Evolutionary conservation across 2,329 filamentous ascomycete genomes (phyloP).

Genomic region (Ophiostoma himal-ulmi): DNA sequence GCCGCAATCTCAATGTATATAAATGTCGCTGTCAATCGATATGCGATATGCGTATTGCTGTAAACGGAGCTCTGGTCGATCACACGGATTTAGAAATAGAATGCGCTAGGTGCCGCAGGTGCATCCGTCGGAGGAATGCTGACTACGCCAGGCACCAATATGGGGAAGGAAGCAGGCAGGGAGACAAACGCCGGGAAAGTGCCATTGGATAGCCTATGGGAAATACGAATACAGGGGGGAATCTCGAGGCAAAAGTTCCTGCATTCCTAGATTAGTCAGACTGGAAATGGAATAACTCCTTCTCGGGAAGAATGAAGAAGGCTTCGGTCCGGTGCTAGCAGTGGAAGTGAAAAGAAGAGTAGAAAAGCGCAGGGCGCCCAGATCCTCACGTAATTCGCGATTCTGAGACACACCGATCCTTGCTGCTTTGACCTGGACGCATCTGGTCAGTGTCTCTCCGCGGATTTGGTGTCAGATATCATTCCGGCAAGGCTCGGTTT

Average conservation of each 20-base stretch:
- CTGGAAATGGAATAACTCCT: background rate
- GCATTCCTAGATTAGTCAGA: slow-evolving; percentile 2
- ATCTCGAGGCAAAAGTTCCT: background rate
- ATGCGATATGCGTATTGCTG: background rate
- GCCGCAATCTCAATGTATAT: too few relatives aligned
- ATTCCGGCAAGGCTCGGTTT: background rate
- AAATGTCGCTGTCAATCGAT: background rate
- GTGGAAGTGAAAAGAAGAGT: background rate
- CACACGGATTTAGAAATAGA: background rate
- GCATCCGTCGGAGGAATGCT: background rate
- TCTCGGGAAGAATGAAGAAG: background rate
- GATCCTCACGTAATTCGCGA: background rate
- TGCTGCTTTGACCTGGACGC: background rate
- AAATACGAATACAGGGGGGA: too few relatives aligned
- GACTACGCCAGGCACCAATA: background rate
- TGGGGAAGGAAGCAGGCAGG: background rate
- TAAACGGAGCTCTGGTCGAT: background rate
- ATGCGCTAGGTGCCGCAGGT: background rate
- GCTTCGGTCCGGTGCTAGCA: background rate
- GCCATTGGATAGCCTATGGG: too few relatives aligned
- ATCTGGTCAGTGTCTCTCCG: background rate
- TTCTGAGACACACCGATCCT: background rate
- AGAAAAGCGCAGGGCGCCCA: background rate
- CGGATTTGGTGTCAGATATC: background rate
- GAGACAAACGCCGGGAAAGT: too few relatives aligned